A percentile compares a stretch with the other conserved stretches of the same genome.
These are phyloP conservation scores for Herpetomonas samuelpessoai DNA, from an alignment of 208 protist genomes.

Conservation along the genomic window DNA sequence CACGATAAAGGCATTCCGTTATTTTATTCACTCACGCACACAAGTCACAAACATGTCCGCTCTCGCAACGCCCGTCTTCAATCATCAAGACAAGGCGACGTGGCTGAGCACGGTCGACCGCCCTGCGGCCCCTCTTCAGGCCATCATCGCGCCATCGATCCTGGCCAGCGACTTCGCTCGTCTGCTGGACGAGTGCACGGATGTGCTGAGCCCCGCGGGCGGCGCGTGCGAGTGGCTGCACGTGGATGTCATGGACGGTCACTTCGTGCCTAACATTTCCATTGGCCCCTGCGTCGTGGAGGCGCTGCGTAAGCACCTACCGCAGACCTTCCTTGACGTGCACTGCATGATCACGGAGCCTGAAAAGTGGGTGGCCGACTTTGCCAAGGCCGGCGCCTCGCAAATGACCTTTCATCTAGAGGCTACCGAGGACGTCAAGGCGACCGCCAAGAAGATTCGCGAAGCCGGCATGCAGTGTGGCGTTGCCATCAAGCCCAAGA, in stretches of 20 bases:
- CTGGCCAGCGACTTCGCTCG: constrained; percentile 87
- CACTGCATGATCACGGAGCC: constrained; percentile 97
- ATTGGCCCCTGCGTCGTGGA: constrained; percentile 94
- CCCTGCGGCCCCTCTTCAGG: constrained; percentile 30
- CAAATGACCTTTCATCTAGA: constrained; percentile 97
- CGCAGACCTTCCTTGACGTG: constrained; percentile 92
- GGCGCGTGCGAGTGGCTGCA: constrained; percentile 95
- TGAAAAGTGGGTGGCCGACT: constrained; percentile 80
- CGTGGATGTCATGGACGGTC: constrained; percentile 97
- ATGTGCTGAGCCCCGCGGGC: constrained; percentile 62
- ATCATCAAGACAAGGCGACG: constrained; percentile 54
- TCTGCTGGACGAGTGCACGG: constrained; percentile 77
- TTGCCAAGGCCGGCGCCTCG: constrained; percentile 87
- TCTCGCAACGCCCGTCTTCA: constrained; percentile 24
- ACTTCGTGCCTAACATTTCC: constrained; percentile 98
- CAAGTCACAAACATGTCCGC: not conserved
- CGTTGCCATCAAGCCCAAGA: constrained; percentile 97
- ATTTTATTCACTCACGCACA: too few relatives aligned
- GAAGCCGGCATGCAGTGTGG: constrained; percentile 89
- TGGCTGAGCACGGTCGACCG: constrained; percentile 50
- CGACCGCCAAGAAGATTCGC: constrained; percentile 65
- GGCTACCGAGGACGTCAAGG: constrained; percentile 57
- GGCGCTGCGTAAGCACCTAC: constrained; percentile 79
- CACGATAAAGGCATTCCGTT: too few relatives aligned
- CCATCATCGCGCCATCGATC: constrained; percentile 90